Conservation (phyloP, 225 moss, liverwort and hornwort genomes). For the Bryoerythrophyllum caledonicum region DNA sequence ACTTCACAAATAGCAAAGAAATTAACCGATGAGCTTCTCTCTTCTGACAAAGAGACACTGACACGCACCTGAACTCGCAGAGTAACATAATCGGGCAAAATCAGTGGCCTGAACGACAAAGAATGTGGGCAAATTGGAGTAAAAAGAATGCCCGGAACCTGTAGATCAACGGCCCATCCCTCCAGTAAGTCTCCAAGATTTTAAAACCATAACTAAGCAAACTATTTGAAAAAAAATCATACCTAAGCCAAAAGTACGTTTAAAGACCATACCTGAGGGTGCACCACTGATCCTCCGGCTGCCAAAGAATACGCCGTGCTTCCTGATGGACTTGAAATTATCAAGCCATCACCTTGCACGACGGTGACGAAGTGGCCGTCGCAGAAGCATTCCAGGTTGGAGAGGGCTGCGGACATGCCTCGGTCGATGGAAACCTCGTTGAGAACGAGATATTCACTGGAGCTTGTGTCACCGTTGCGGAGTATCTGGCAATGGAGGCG, state of each 20-base stretch:
- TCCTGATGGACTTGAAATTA: slow-evolving; percentile 92
- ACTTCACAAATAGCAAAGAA: not conserved
- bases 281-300: slow-evolving; percentile 96
- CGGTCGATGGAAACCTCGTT: slow-evolving; percentile 91
- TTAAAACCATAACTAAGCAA: too few relatives aligned
- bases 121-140: slow-evolving; percentile 99
- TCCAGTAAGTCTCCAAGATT: not conserved
- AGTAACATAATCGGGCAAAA: slow-evolving; percentile 81
- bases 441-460: slow-evolving; percentile 72
- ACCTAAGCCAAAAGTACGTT: not conserved
- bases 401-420: slow-evolving; percentile 91
- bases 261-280: slow-evolving; percentile 70
- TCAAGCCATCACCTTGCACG: slow-evolving; percentile 94
- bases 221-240: too few relatives aligned
- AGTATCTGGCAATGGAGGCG: slow-evolving; percentile 89
- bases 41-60: not conserved
- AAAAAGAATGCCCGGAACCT: slow-evolving; percentile 97
- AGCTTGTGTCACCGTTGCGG: slow-evolving; percentile 38
- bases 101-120: slow-evolving; percentile 88
- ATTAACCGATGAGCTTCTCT: not conserved
- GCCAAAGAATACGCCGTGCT: slow-evolving; percentile 98
- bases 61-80: slow-evolving; percentile 69
- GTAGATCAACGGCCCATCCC: slow-evolving; percentile 25
- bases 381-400: slow-evolving; percentile 91
- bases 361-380: slow-evolving; percentile 86